Evolutionary conservation across 257 asterid genomes (phyloP).

Genomic region (Lycium ferocissimum): DNA sequence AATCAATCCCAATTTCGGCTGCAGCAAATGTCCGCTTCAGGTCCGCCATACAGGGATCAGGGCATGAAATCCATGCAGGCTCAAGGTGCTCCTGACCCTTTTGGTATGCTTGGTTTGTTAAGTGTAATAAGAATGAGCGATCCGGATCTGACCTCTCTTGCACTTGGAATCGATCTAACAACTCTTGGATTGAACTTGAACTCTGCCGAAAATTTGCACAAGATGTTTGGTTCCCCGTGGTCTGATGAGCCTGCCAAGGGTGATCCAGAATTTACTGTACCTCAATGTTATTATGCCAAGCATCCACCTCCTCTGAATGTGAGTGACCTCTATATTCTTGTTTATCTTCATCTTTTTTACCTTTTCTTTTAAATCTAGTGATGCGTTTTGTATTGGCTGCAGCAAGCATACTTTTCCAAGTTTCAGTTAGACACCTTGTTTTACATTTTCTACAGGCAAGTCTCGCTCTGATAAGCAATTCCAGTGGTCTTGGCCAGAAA

Average conservation of each 20-base stretch:
- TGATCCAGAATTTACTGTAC: conserved; percentile 89
- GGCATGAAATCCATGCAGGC: conserved; percentile 75
- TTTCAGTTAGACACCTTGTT: conserved; percentile 87
- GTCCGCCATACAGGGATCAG: conserved; percentile 90
- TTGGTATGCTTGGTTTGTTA: conserved; percentile 89
- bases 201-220: conserved; percentile 87
- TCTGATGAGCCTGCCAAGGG: conserved; percentile 95
- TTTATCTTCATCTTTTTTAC: conserved; percentile 24
- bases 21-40: conserved; percentile 84
- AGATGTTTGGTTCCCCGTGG: conserved; percentile 95
- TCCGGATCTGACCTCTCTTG: conserved; percentile 88
- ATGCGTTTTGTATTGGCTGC: conserved; percentile 50
- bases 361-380: conserved; percentile 34
- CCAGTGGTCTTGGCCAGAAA: not conserved
- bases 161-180: conserved; percentile 94
- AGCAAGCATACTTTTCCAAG: conserved; percentile 89
- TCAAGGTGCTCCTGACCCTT: conserved; percentile 71
- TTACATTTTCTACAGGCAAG: conserved; percentile 83
- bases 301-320: conserved; percentile 87
- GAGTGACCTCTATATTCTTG: conserved; percentile 42
- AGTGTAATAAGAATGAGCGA: conserved; percentile 88
- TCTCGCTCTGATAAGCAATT: conserved; percentile 14
- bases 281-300: conserved; percentile 87
- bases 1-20: conserved; percentile 85
- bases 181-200: conserved; percentile 94